Evolutionary conservation across 1,139 yeast genomes (phyloP).

Genomic region (Pichia sp.): DNA sequence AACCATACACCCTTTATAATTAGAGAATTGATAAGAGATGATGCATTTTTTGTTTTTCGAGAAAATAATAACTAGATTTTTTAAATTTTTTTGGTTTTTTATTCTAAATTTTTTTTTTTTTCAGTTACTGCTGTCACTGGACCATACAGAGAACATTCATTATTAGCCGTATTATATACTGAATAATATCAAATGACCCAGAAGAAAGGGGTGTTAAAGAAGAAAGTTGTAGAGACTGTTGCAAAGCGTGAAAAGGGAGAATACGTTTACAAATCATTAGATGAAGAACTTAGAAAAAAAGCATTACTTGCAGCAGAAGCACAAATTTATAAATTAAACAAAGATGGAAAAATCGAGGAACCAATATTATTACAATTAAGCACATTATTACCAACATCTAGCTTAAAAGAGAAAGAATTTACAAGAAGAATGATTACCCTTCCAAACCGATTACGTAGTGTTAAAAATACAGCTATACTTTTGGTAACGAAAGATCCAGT

Average conservation of each 20-base stretch:
- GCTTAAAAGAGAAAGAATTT: constrained; percentile 46
- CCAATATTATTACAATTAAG: constrained; percentile 50
- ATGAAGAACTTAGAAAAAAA: constrained; percentile 3
- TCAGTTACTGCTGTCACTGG: no score
- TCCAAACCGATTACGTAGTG: constrained; percentile 43
- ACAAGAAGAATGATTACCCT: constrained; percentile 63
- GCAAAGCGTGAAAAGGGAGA: constrained; percentile 4
- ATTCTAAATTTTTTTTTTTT: not conserved
- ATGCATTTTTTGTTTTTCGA: no score
- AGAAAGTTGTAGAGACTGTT: not conserved
- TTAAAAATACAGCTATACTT: constrained; percentile 45
- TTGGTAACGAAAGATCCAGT: constrained; percentile 68
- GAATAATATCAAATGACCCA: constrained; percentile 1
- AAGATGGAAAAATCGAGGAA: constrained; percentile 22
- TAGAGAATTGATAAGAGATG: no score
- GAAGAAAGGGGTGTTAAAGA: constrained; percentile 10
- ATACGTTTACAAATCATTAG: constrained; percentile 10
- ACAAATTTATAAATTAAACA: constrained; percentile 16
- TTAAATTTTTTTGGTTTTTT: no score
- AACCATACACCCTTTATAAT: no score
- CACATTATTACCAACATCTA: constrained; percentile 43
- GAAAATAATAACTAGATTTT: no score
- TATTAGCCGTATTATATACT: not conserved
- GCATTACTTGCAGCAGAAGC: constrained; percentile 18
- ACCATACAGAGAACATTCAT: no score